These are phyloP conservation scores for Ceratocystis diversiconidia DNA, from an alignment of 2,329 filamentous ascomycete genomes.

Conservation along the genomic window DNA sequence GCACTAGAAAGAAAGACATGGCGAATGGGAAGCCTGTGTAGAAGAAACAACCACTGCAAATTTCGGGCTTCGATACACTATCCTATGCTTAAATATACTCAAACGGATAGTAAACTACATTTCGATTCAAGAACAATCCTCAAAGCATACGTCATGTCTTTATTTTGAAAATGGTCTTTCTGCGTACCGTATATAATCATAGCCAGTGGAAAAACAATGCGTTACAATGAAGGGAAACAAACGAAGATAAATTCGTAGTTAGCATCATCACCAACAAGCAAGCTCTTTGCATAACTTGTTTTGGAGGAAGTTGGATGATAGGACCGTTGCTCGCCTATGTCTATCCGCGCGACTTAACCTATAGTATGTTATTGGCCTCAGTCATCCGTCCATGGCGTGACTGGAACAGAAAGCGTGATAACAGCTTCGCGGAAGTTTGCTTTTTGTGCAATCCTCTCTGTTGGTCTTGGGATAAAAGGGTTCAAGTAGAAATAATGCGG, in stretches of 20 bases:
- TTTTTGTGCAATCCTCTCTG: not conserved
- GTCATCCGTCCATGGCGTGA: not conserved
- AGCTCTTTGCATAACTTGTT: not conserved
- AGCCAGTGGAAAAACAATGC: not conserved
- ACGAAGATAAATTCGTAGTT: not conserved
- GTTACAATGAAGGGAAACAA: not conserved
- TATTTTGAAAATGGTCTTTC: not conserved
- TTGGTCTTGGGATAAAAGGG: not conserved
- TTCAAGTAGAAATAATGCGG: not conserved
- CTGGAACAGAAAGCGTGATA: not conserved
- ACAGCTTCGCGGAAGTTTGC: not conserved
- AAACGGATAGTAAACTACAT: not conserved
- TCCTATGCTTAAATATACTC: not conserved
- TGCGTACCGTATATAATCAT: constrained; percentile 1
- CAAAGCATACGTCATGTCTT: constrained; percentile 3
- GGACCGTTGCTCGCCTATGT: not conserved
- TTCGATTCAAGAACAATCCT: not conserved
- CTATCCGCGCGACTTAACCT: not conserved
- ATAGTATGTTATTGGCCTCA: not conserved
- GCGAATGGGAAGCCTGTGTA: not conserved
- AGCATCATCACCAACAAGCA: not conserved
- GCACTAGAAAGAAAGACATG: not conserved
- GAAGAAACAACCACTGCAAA: not conserved
- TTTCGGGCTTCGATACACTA: not conserved
- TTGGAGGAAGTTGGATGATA: not conserved